Evolutionary conservation across 352 stramenopile genomes (phyloP).

Genomic region (Globisporangium nagaii): DNA sequence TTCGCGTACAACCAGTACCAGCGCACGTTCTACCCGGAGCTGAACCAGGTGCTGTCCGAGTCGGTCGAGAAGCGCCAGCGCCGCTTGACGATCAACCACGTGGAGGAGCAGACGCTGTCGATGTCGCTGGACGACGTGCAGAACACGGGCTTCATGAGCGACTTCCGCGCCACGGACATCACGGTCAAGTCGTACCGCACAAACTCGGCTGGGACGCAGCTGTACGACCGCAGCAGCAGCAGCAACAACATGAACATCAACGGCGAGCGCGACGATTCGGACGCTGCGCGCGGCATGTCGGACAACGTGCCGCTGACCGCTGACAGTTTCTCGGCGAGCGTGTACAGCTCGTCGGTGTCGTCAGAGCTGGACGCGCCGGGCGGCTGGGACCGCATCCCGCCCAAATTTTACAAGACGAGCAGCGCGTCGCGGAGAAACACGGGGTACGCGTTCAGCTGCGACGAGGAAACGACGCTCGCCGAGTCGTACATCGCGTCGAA

Average conservation of each 20-base stretch:
- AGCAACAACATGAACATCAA: not conserved
- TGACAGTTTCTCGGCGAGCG: constrained; percentile 57
- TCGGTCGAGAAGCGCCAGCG: constrained; percentile 32
- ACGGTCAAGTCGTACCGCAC: constrained; percentile 23
- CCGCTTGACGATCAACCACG: constrained; percentile 61
- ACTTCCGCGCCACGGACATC: constrained; percentile 39
- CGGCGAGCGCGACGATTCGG: constrained; percentile 5
- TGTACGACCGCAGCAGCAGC: constrained; percentile 21
- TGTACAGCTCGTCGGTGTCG: constrained; percentile 48
- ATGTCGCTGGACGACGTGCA: constrained; percentile 73
- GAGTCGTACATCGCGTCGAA: constrained; percentile 83
- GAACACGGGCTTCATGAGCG: constrained; percentile 32
- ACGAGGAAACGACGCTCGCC: constrained; percentile 73
- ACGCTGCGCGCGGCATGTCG: constrained; percentile 2
- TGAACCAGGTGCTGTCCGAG: constrained; percentile 65
- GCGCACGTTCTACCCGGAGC: constrained; percentile 62
- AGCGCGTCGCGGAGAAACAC: constrained; percentile 39
- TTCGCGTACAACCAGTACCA: constrained; percentile 79
- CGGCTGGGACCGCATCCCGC: constrained; percentile 29
- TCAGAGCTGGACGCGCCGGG: constrained; percentile 21
- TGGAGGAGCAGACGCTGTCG: constrained; percentile 65
- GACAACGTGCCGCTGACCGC: constrained; percentile 18
- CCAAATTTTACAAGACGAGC: constrained; percentile 26
- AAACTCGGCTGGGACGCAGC: constrained; percentile 9
- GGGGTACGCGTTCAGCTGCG: constrained; percentile 75